phyloP scores from a whole-genome alignment of 768 basidiomycete species.

The Collybia sp. region DNA sequence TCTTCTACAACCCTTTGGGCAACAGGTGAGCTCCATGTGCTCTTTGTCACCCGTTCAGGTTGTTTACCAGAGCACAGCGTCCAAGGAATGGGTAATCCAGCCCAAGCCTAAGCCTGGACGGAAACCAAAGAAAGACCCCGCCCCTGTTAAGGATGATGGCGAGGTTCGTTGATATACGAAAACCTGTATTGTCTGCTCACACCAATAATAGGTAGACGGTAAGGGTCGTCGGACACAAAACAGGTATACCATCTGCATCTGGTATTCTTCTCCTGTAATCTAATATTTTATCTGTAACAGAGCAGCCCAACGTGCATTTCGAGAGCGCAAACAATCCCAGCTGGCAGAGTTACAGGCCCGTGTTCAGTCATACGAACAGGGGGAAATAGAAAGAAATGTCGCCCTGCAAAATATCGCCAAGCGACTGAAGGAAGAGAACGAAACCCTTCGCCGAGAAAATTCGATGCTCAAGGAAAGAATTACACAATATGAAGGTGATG shows the following conservation, averaged over 20 bases:
- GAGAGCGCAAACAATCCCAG: conserved; percentile 86
- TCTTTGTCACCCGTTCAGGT: conserved; percentile 4
- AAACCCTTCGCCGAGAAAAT: conserved; percentile 68
- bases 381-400: conserved; percentile 85
- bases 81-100: conserved; percentile 87
- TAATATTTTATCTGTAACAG: conserved; percentile 30
- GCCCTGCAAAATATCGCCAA: conserved; percentile 81
- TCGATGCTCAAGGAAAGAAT: conserved; percentile 48
- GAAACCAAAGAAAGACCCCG: conserved; percentile 75
- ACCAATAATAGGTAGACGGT: conserved; percentile 32
- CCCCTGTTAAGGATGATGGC: conserved; percentile 29
- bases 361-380: conserved; percentile 80
- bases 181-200: conserved; percentile 4
- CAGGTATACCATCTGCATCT: conserved; percentile 35
- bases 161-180: conserved; percentile 36
- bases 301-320: conserved; percentile 85
- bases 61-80: conserved; percentile 41
- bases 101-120: conserved; percentile 85
- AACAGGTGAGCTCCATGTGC: conserved; percentile 43
- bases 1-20: conserved; percentile 69
- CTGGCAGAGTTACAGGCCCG: conserved; percentile 85
- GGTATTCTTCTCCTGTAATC: neutral
- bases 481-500: conserved; percentile 34
- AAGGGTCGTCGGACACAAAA: conserved; percentile 76
- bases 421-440: conserved; percentile 84